phyloP scores from a whole-genome alignment of 768 basidiomycete species.

The Trametes maxima region DNA sequence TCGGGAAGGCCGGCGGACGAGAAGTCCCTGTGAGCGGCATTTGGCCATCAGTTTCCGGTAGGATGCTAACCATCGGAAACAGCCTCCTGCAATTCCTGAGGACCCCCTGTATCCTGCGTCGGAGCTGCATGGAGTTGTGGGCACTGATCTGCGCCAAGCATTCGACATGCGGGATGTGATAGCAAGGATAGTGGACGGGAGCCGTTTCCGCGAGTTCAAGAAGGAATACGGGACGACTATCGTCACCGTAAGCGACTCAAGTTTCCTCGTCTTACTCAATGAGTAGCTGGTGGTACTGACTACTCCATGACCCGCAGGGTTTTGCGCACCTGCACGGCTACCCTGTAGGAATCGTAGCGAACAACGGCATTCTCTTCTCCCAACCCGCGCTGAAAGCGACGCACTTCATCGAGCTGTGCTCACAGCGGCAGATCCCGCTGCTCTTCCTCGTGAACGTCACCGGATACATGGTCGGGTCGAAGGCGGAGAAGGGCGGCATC shows the following conservation, averaged over 20 bases:
- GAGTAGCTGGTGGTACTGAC: not conserved
- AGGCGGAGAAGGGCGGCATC: constrained; percentile 92
- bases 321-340: constrained; percentile 89
- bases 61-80: not conserved
- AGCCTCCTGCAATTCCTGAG: constrained; percentile 64
- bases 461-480: constrained; percentile 97
- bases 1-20: constrained; percentile 62
- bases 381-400: constrained; percentile 93
- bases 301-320: constrained; percentile 48
- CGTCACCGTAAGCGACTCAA: constrained; percentile 63
- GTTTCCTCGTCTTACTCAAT: not conserved
- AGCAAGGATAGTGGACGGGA: constrained; percentile 88
- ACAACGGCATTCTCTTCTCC: constrained; percentile 94
- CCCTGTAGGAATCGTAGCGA: constrained; percentile 89
- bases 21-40: constrained; percentile 49
- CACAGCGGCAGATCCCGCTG: constrained; percentile 85
- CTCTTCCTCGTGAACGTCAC: constrained; percentile 97
- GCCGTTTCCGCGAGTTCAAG: constrained; percentile 93
- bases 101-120: constrained; percentile 76
- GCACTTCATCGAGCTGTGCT: constrained; percentile 94
- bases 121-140: constrained; percentile 90
- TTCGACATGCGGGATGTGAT: constrained; percentile 97
- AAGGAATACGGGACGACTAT: constrained; percentile 92
- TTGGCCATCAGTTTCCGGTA: not conserved
- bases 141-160: constrained; percentile 82